Conservation (phyloP, 192 early-diverging fungal species). For the Coemansia sp. region DNA sequence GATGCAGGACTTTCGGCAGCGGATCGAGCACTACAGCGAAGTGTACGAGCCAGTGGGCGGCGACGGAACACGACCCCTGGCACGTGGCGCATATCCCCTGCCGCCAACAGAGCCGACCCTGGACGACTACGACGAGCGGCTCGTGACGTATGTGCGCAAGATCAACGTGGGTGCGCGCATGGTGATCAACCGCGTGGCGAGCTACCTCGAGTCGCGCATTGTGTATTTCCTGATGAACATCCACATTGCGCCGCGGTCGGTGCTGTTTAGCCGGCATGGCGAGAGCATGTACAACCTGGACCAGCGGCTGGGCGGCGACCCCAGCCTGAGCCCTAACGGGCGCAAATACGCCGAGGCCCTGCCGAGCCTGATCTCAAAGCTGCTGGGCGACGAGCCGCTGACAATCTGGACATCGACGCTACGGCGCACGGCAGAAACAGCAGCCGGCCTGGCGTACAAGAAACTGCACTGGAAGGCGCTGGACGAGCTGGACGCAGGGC, state of each 20-base stretch:
- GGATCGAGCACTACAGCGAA: conserved; percentile 90
- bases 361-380: conserved; percentile 73
- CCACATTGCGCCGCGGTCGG: conserved; percentile 89
- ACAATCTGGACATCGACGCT: conserved; percentile 98
- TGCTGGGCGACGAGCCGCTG: conserved; percentile 71
- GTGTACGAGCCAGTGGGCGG: conserved; percentile 83
- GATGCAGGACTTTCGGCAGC: conserved; percentile 84
- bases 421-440: conserved; percentile 90
- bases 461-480: conserved; percentile 96
- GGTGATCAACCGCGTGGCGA: conserved; percentile 90
- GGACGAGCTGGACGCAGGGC: conserved; percentile 95
- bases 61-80: conserved; percentile 49
- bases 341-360: conserved; percentile 79
- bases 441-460: conserved; percentile 71
- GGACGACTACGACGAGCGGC: conserved; percentile 58
- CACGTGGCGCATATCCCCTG: conserved; percentile 49
- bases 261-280: conserved; percentile 92
- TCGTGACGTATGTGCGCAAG: conserved; percentile 86
- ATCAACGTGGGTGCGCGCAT: conserved; percentile 91
- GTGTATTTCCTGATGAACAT: conserved; percentile 99
- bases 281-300: conserved; percentile 91
- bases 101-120: conserved; percentile 42
- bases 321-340: conserved; percentile 82
- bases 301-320: conserved; percentile 95
- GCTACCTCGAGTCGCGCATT: conserved; percentile 94